A percentile compares a stretch with the other conserved stretches of the same genome.
Conservation (phyloP, 805 yeast species). For the Yarrowia alimentaria region DNA sequence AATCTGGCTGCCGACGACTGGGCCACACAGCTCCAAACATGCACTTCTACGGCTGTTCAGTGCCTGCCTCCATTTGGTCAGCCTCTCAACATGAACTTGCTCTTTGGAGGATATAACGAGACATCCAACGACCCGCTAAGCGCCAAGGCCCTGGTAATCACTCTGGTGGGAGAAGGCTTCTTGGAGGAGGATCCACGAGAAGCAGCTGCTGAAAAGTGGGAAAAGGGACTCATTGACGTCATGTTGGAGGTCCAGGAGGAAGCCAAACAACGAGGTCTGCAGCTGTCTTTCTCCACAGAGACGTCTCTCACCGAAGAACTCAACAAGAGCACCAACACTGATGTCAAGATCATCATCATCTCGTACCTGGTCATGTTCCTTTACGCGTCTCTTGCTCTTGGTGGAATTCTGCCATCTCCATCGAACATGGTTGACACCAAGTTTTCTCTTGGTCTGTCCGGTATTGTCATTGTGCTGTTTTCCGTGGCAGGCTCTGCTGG, state of each 20-base stretch:
- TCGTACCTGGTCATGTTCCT: slow-evolving; percentile 85
- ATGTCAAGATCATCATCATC: slow-evolving; percentile 61
- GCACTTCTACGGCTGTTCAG: slow-evolving; percentile 79
- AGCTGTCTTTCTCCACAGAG: slow-evolving; percentile 75
- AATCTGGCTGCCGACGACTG: slow-evolving; percentile 54
- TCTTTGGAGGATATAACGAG: slow-evolving; percentile 58
- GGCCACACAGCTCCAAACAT: slow-evolving; percentile 52
- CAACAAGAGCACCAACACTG: slow-evolving; percentile 77
- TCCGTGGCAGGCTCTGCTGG: slow-evolving; percentile 87
- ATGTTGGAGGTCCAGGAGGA: slow-evolving; percentile 47
- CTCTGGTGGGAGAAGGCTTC: slow-evolving; percentile 63
- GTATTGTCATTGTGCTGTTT: slow-evolving; percentile 73
- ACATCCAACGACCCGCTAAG: slow-evolving; percentile 46
- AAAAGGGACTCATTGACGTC: slow-evolving; percentile 59
- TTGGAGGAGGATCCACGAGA: slow-evolving; percentile 45
- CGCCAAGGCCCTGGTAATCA: slow-evolving; percentile 72
- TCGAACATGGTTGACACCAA: no score
- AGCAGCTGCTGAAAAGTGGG: slow-evolving; percentile 62
- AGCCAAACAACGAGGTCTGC: slow-evolving; percentile 53
- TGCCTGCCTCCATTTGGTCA: slow-evolving; percentile 91
- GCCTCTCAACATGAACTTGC: slow-evolving; percentile 68
- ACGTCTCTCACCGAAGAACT: slow-evolving; percentile 81
- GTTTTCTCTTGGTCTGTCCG: slow-evolving; percentile 75
- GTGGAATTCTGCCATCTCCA: no score
- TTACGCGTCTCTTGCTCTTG: slow-evolving; percentile 80